Base-by-base conservation (phyloP, 768 basidiomycete species). In the Pleurotus djamor region DNA sequence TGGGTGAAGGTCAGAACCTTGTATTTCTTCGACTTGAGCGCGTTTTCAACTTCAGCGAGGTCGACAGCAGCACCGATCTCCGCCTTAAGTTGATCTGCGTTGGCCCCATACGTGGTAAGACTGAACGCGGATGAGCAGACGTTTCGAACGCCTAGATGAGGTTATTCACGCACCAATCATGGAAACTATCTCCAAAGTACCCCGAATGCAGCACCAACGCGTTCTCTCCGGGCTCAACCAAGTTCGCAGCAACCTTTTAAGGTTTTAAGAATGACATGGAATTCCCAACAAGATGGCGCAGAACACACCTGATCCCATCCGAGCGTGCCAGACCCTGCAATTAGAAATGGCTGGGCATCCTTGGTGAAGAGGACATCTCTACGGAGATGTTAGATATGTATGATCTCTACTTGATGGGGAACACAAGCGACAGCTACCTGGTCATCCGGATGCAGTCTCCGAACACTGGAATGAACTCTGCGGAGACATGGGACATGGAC, bases 1-100 rank as follows among this genome's bases (percentile, higher is more conserved):
- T 99, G 97, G 1, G 97, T 98, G 67, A 99, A 85, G 4, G 94
- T 94, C 64, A 98, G 74, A 56, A 95, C 66, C 72, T 96, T 96
- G 82, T 92, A 97, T 66, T 85, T 86, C 72, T 91, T 91, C 61
- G 81, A 75, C 72, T 82, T 81, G 35, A 98, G 82, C 0, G 91
- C 91, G 2, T 78, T 70, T 64, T 87, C 86, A 38, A 96, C 72
- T 32, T 85, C 83, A 2, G 79, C 70, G 35, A 79, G 71, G 45
- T 80, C 74, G 16, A 94, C 90, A 3, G 85, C 81, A n/a, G 81
- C 83, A 14, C 97, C 97, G 60, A 98, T 79, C 21, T 88, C 81
- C 3, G 96, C 93, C 64, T 82, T 87, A 66, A 99, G 71, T 66
- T 96, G 87, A 45, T 88, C 87, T 16, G 95, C 95, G 21, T 88